phyloP scores from a whole-genome alignment of 768 basidiomycete genomes.

The Boletus rex-veris region DNA sequence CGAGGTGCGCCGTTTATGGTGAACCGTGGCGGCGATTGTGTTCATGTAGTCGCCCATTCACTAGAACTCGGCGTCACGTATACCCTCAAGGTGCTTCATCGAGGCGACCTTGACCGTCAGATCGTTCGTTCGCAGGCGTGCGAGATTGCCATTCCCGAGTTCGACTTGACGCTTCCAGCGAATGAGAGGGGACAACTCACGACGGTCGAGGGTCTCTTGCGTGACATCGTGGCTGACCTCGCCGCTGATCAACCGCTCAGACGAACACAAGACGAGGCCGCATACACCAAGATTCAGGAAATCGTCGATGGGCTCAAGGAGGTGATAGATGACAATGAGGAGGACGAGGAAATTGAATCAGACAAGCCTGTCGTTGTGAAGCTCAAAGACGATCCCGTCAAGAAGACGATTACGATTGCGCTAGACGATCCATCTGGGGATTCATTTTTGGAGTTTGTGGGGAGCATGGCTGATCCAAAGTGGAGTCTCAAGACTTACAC shows the following conservation, averaged over 20 bases:
- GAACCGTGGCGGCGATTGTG: neutral
- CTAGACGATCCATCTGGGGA: constrained; percentile 95
- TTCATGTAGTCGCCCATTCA: neutral
- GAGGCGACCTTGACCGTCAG: constrained; percentile 86
- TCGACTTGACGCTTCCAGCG: constrained; percentile 86
- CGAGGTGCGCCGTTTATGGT: constrained; percentile 53
- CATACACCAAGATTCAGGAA: constrained; percentile 68
- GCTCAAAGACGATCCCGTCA: constrained; percentile 45
- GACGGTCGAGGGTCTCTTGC: constrained; percentile 91
- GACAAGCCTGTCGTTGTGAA: constrained; percentile 29
- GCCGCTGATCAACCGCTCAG: constrained; percentile 80
- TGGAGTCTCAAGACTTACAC: constrained; percentile 87
- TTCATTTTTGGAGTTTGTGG: constrained; percentile 92
- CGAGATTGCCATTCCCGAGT: constrained; percentile 81
- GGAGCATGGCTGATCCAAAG: constrained; percentile 84
- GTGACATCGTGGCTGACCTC: constrained; percentile 79
- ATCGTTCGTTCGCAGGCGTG: constrained; percentile 85
- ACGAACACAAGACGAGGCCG: constrained; percentile 68
- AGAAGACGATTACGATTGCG: constrained; percentile 74
- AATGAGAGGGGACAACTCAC: constrained; percentile 84
- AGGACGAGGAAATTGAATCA: constrained; percentile 32
- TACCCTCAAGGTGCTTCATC: constrained; percentile 70
- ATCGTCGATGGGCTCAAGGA: constrained; percentile 65
- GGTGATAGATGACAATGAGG: constrained; percentile 59
- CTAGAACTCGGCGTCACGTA: constrained; percentile 82